These are phyloP conservation scores for Flaveria sonorensis DNA, from an alignment of 129 eudicot species.

Conservation along the genomic window DNA sequence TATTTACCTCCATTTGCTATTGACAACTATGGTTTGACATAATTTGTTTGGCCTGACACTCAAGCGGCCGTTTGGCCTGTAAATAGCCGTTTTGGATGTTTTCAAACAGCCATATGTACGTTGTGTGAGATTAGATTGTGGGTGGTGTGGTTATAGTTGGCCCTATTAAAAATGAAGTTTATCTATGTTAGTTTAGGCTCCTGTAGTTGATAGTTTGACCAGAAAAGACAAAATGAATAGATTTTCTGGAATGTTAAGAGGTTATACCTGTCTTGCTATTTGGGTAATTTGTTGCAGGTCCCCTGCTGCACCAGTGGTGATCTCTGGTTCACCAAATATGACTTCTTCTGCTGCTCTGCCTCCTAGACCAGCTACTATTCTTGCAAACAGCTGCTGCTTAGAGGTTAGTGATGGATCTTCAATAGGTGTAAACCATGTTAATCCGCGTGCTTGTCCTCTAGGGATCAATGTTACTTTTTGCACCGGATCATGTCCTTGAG, in stretches of 20 bases:
- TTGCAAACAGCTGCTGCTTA: constrained; percentile 63
- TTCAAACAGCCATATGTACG: no score
- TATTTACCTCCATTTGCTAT: no score
- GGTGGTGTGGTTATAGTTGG: no score
- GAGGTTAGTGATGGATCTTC: constrained; percentile 62
- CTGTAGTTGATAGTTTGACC: no score
- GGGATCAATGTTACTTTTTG: constrained; percentile 81
- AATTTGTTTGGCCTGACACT: no score
- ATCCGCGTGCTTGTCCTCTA: constrained; percentile 70
- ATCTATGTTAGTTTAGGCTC: no score
- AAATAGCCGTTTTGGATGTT: no score
- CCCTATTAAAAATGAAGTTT: no score
- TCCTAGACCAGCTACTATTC: constrained; percentile 72
- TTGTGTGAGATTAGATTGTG: no score
- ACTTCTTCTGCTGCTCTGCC: constrained; percentile 83
- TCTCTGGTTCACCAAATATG: constrained; percentile 70
- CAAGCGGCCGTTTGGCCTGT: no score
- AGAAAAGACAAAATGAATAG: no score
- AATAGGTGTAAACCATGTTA: constrained; percentile 71
- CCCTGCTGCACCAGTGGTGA: constrained; percentile 78
- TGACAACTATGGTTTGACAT: no score
- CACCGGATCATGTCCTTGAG: constrained; percentile 69
- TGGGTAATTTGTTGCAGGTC: constrained; percentile 73
- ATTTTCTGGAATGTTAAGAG: neutral
- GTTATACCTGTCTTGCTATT: constrained; percentile 68